These are phyloP conservation scores for Rhizophagus prolifer DNA, from an alignment of 192 early-diverging fungal genomes.

Conservation along the genomic window DNA sequence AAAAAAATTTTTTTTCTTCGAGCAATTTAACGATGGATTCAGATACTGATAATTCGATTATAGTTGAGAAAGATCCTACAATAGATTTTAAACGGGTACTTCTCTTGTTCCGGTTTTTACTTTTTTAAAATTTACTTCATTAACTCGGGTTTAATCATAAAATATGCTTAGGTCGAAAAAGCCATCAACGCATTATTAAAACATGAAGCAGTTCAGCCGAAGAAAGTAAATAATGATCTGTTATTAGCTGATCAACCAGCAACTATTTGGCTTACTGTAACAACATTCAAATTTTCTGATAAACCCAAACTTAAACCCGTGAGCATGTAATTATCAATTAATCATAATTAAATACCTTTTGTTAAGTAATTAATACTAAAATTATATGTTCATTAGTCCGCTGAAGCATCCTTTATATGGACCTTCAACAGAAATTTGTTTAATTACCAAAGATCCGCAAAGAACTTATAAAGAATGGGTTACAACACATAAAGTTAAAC, in stretches of 20 bases:
- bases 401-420: constrained; percentile 66
- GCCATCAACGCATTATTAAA: not conserved
- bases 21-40: not conserved
- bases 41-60: not conserved
- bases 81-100: not conserved
- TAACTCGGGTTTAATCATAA: not conserved
- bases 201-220: not conserved
- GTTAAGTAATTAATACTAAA: not conserved
- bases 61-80: not conserved
- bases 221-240: not conserved
- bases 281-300: not conserved
- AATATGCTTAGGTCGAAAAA: not conserved
- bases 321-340: not conserved
- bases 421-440: constrained; percentile 73
- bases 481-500: constrained; percentile 56
- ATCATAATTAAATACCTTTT: not conserved
- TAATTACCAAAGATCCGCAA: constrained; percentile 87
- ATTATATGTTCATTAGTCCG: constrained; percentile 42
- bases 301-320: not conserved
- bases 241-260: not conserved
- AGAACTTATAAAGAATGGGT: constrained; percentile 75
- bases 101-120: not conserved
- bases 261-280: not conserved
- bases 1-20: not conserved
- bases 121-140: not conserved